phyloP scores from a whole-genome alignment of 176 grass and related monocot species.

The Eragrostis curvula region DNA sequence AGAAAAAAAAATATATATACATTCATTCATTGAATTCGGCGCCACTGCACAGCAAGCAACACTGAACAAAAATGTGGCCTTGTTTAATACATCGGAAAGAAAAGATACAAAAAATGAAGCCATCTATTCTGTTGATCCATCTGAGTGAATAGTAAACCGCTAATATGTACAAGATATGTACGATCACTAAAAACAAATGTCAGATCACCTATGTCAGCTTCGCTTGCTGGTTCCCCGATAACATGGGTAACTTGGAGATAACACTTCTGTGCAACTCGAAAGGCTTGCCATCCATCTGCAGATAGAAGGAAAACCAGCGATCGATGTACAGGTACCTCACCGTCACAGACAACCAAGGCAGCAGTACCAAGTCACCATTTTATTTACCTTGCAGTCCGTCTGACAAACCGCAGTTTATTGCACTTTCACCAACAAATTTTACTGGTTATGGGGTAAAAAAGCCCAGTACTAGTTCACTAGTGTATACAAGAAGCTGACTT shows the following conservation, averaged over 20 bases:
- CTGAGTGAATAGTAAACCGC: conserved; percentile 11
- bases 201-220: conserved; percentile 45
- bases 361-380: conserved; percentile 1
- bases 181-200: conserved; percentile 37
- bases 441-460: not conserved
- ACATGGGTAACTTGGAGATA: not conserved
- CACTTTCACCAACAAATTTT: conserved; percentile 42
- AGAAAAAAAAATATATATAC: conserved; percentile 26
- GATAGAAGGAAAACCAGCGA: conserved; percentile 15
- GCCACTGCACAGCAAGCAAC: conserved; percentile 36
- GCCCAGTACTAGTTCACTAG: conserved; percentile 3
- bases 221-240: not conserved
- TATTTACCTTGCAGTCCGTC: conserved; percentile 45
- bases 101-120: not conserved
- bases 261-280: not conserved
- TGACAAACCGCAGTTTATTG: conserved; percentile 35
- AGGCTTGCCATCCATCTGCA: not conserved
- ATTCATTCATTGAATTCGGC: conserved; percentile 38
- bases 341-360: not conserved
- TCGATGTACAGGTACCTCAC: not conserved
- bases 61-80: conserved; percentile 48
- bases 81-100: conserved; percentile 36
- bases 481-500: conserved; percentile 26
- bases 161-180: conserved; percentile 41
- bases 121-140: conserved; percentile 27